phyloP scores from a whole-genome alignment of 495 filamentous ascomycete species.

The Tricharina praecox region DNA sequence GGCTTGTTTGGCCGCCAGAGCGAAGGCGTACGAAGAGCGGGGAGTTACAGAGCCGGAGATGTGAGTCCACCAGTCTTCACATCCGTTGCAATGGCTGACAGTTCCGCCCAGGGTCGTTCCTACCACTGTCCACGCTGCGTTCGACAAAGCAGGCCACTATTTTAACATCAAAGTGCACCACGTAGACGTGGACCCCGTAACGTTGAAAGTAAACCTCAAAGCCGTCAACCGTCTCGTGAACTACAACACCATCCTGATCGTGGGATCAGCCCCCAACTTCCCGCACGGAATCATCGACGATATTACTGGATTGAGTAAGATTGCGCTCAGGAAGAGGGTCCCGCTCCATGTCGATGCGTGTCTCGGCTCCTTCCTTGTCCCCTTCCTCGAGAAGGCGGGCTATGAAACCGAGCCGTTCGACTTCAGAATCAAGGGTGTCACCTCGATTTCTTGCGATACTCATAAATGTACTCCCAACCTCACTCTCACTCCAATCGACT shows the following conservation, averaged over 20 bases:
- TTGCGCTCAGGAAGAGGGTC: conserved; percentile 59
- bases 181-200: conserved; percentile 72
- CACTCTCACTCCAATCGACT: too few species aligned
- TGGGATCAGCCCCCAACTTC: conserved; percentile 92
- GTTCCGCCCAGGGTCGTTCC: conserved; percentile 69
- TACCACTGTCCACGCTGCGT: conserved; percentile 84
- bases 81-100: conserved; percentile 16
- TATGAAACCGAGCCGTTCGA: conserved; percentile 79
- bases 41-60: conserved; percentile 90
- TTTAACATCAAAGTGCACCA: conserved; percentile 88
- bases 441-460: conserved; percentile 87
- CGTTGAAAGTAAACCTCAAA: conserved; percentile 63
- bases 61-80: conserved; percentile 32
- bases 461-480: conserved; percentile 53
- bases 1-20: conserved; percentile 72
- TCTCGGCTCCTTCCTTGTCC: conserved; percentile 82
- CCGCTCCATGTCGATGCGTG: conserved; percentile 97
- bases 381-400: conserved; percentile 78
- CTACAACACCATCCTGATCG: conserved; percentile 87
- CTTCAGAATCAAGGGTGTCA: conserved; percentile 85
- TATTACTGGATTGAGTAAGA: conserved; percentile 65
- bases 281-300: conserved; percentile 97
- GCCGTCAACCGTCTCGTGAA: conserved; percentile 75
- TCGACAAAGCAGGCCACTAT: conserved; percentile 86
- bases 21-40: conserved; percentile 72